phyloP scores from a whole-genome alignment of 441 rosid species.

The Arabidopsis lyrata region DNA sequence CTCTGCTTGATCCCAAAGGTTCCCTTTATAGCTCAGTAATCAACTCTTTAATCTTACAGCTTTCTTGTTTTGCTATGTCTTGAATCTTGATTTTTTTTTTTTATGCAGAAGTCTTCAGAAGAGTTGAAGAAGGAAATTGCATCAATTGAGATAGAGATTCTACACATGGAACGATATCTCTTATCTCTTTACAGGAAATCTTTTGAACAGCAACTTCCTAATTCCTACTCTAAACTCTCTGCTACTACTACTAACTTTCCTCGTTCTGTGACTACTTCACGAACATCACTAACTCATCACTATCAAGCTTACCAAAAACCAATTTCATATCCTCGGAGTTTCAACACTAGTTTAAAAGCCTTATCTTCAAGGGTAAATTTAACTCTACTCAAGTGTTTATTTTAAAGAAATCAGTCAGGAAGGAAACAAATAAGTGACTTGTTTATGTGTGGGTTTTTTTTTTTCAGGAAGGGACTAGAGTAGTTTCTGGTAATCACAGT shows the following conservation, averaged over 20 bases:
- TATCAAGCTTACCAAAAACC: conserved; percentile 45
- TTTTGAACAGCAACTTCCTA: conserved; percentile 59
- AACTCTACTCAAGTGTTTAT: conserved; percentile 16
- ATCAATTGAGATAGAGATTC: conserved; percentile 69
- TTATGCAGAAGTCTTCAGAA: conserved; percentile 56
- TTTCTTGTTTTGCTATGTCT: conserved; percentile 5
- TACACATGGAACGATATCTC: conserved; percentile 66
- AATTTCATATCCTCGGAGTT: conserved; percentile 48
- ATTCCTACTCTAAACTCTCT: conserved; percentile 46
- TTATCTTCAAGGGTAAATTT: conserved; percentile 55
- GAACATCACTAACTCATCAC: conserved; percentile 31
- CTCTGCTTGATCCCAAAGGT: conserved; percentile 34
- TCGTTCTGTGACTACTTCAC: conserved; percentile 46
- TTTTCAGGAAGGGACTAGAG: conserved; percentile 53
- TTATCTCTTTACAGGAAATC: conserved; percentile 79
- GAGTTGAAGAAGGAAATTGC: conserved; percentile 77
- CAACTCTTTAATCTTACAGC: neutral
- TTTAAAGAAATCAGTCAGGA: conserved; percentile 19
- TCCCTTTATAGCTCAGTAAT: neutral
- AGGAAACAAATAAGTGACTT: neutral
- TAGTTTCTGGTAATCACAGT: conserved; percentile 51
- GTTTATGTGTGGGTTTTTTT: neutral
- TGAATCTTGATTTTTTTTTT: conserved; percentile 19
- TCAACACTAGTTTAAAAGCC: conserved; percentile 50
- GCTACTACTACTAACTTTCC: conserved; percentile 32